Percentiles rank a stretch among this genome's conserved stretches.
Conservation (phyloP, 768 basidiomycete species). For the Ramaria rubella region DNA sequence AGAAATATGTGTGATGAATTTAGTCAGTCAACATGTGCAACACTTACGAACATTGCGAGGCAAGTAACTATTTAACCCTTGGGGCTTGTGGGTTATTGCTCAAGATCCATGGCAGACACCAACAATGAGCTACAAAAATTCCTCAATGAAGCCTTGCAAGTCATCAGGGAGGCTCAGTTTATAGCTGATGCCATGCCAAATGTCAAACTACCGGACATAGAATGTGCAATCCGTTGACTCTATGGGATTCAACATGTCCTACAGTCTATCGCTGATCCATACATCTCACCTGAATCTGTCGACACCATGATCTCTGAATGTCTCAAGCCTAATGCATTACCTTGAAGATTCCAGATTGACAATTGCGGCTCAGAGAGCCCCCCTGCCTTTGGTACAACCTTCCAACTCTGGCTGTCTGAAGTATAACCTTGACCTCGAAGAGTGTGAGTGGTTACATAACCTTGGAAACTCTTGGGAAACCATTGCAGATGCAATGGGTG, state of each 20-base stretch:
- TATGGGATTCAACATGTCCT: background rate
- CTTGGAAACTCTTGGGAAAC: conserved; percentile 23
- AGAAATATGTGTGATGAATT: too few species aligned
- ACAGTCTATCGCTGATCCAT: background rate
- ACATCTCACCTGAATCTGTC: background rate
- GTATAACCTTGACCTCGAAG: too few species aligned
- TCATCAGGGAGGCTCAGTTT: too few species aligned
- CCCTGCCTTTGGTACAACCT: background rate
- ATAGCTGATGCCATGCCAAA: background rate
- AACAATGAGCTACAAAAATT: too few species aligned
- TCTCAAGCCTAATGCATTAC: background rate
- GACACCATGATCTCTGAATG: background rate
- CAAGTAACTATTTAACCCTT: too few species aligned
- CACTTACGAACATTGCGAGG: too few species aligned
- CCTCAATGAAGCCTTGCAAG: too few species aligned
- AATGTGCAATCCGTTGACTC: too few species aligned
- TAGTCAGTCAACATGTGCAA: too few species aligned
- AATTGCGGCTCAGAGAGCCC: background rate
- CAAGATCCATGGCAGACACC: too few species aligned
- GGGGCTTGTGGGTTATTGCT: too few species aligned
- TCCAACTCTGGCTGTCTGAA: conserved; percentile 11
- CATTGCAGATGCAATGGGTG: too few species aligned
- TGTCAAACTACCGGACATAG: background rate
- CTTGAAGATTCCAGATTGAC: background rate
- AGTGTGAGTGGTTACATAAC: conserved; percentile 19